phyloP scores from a whole-genome alignment of 805 yeast genomes.

The Cyberlindnera maritima region DNA sequence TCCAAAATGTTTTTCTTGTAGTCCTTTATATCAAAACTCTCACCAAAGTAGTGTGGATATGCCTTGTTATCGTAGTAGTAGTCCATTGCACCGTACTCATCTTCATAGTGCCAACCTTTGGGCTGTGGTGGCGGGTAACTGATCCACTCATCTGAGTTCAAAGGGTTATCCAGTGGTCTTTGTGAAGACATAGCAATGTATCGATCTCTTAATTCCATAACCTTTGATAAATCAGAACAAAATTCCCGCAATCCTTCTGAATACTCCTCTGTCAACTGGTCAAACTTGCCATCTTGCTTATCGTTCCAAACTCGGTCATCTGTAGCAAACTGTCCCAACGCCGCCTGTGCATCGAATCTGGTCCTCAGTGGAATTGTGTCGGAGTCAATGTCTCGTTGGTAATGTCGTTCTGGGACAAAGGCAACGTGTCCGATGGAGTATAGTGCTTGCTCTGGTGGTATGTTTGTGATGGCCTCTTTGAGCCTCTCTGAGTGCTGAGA shows the following conservation, averaged over 20 bases:
- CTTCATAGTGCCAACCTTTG: conserved; percentile 40
- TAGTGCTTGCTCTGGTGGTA: conserved; percentile 17
- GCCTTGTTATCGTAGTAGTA: conserved; percentile 25
- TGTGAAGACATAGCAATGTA: conserved; percentile 67
- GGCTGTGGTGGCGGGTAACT: conserved; percentile 76
- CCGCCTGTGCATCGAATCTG: conserved; percentile 25
- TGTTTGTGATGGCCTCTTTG: conserved; percentile 6
- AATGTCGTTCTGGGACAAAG: conserved; percentile 17
- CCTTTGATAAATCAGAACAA: conserved; percentile 14
- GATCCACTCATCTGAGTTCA: conserved; percentile 63
- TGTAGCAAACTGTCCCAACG: conserved; percentile 17
- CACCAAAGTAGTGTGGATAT: conserved; percentile 34
- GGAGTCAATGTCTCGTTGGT: conserved; percentile 19
- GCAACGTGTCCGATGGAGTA: conserved; percentile 14
- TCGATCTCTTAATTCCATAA: conserved; percentile 56
- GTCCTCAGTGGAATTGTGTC: conserved; percentile 24
- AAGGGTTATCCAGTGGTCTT: conserved; percentile 67
- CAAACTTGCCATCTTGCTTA: conserved; percentile 4
- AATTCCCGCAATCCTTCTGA: conserved; percentile 13
- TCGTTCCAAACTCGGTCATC: conserved; percentile 9
- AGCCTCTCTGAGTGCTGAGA: neutral
- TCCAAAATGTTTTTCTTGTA: conserved; percentile 22
- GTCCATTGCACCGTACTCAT: conserved; percentile 26
- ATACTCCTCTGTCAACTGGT: conserved; percentile 15
- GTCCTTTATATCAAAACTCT: conserved; percentile 32